A percentile compares a stretch with the other conserved stretches of the same genome.
Evolutionary conservation across 441 rosid species (phyloP).

Genomic region (Melastoma candidum): DNA sequence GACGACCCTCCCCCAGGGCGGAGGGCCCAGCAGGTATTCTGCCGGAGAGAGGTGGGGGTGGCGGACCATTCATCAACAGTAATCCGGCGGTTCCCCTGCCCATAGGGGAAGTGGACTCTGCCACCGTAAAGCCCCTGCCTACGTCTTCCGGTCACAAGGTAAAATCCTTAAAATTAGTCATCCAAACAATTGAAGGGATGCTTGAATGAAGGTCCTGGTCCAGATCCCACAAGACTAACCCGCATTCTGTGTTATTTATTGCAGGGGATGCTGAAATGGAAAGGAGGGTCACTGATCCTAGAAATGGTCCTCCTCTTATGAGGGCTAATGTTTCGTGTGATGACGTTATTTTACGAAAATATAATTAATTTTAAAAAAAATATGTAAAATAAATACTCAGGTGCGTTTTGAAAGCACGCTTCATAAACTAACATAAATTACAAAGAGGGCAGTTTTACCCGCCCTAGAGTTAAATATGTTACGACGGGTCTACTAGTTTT

Average conservation of each 20-base stretch:
- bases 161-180: no score
- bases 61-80: slow-evolving; percentile 75
- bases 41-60: slow-evolving; percentile 47
- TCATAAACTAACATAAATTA: no score
- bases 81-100: slow-evolving; percentile 95
- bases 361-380: no score
- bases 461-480: no score
- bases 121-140: slow-evolving; percentile 66
- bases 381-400: no score
- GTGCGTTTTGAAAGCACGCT: no score
- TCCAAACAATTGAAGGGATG: no score
- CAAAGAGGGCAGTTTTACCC: no score
- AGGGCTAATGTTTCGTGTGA: not conserved
- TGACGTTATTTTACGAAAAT: no score
- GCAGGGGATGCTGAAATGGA: slow-evolving; percentile 37
- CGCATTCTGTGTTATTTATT: slow-evolving; percentile 7
- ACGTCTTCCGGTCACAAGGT: slow-evolving; percentile 23
- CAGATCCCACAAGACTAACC: not conserved
- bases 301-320: slow-evolving; percentile 12
- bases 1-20: slow-evolving; percentile 42
- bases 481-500: no score
- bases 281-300: slow-evolving; percentile 16
- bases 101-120: slow-evolving; percentile 83
- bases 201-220: no score
- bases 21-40: slow-evolving; percentile 31